phyloP scores from a whole-genome alignment of 106 monocot genomes.

The Dendrobium nobile region DNA sequence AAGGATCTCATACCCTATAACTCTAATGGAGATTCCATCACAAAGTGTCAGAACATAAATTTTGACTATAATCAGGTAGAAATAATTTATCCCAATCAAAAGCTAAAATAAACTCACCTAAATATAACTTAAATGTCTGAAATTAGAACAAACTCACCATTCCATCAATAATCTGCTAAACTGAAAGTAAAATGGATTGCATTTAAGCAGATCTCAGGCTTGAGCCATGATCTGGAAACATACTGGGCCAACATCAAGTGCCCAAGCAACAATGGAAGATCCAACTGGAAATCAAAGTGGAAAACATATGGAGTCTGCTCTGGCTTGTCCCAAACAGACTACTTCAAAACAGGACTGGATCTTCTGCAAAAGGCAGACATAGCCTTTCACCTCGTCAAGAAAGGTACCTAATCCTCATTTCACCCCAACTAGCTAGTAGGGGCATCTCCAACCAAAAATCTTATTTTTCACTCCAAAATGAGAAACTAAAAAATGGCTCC shows the following conservation, averaged over 20 bases:
- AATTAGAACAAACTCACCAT: too few relatives aligned
- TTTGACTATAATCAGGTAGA: slow-evolving; percentile 11
- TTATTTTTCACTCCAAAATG: too few relatives aligned
- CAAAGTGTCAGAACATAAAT: slow-evolving; percentile 7
- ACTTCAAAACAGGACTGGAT: slow-evolving; percentile 9
- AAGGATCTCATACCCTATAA: slow-evolving; percentile 2
- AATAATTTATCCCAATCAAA: too few relatives aligned
- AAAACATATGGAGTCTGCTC: slow-evolving; percentile 25
- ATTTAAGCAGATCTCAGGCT: background rate
- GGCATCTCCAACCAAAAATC: too few relatives aligned
- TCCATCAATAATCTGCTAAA: too few relatives aligned
- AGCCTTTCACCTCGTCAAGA: background rate
- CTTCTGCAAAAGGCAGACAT: background rate
- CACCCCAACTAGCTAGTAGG: too few relatives aligned
- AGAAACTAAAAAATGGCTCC: too few relatives aligned
- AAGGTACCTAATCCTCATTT: background rate
- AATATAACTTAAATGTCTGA: too few relatives aligned
- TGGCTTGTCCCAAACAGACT: background rate
- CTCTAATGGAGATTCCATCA: background rate
- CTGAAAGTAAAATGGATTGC: background rate
- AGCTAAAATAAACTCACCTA: too few relatives aligned
- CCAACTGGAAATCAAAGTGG: slow-evolving; percentile 19
- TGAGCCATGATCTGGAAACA: background rate
- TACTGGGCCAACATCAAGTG: slow-evolving; percentile 32
- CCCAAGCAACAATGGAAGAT: slow-evolving; percentile 19